Base-by-base conservation (phyloP, 208 protist genomes). In the Trichomonas gallinae region DNA sequence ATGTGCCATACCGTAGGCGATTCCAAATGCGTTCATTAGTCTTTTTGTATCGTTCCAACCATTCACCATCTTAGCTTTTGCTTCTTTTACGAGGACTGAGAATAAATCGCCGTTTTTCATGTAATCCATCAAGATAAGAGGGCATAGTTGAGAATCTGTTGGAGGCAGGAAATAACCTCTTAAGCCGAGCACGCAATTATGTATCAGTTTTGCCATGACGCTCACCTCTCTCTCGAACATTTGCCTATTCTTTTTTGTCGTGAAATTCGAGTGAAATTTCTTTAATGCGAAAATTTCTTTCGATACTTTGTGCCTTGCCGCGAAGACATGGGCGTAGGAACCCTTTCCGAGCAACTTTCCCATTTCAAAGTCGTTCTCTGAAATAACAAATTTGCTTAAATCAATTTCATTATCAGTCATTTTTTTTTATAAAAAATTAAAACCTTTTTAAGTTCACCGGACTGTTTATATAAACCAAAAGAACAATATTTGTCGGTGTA, bases 241-340 rank as follows among this genome's bases (percentile, higher is more conserved):
- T 15, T 9, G 44, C 51, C 44, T 93, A 26, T 34, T 42, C 17
- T 48, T 93, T 38, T 93, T 44, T 26, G 42, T 11, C 4, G 17
- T 23, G n/a, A 93, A 93, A 51, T 93, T 93, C n/a, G 23, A 38
- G 10, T 93, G 42, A 38, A 93, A 51, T 93, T 48, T 51, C 44
- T 93, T 93, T 51, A 93, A 93, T 93, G 87, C 87, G 9, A 93
- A 42, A 10, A 93, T 93, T 93, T 93, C 44, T 4, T 93, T 48
- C 46, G 87, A 49, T 38, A 11, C 46, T n/a, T 42, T 34, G 6
- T 51, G 44, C 38, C 44, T 93, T 34, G 87, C 87, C 2, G 17
- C 44, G 51, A 38, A 93, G 17, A 93, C 40, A 48, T 51, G 23
- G 8, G 87, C 87, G 4, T 42, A 93, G 2, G 87, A 48, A 0